Evolutionary conservation across 2,329 filamentous ascomycete species (phyloP).

Genomic region (Elsinoe ampelina): DNA sequence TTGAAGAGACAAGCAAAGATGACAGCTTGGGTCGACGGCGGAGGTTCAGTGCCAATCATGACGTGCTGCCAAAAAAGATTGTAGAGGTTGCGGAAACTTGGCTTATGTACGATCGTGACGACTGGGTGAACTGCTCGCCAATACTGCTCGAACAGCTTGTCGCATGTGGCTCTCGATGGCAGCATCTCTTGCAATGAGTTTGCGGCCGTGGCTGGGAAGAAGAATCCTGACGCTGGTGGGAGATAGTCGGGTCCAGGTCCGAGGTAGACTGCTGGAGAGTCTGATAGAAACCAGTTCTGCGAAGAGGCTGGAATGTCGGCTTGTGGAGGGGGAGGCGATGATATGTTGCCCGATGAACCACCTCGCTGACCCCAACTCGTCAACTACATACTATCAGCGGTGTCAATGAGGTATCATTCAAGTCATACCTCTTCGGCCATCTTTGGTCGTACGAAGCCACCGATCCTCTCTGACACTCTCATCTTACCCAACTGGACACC

Average conservation of each 20-base stretch:
- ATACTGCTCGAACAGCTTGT: constrained; percentile 58
- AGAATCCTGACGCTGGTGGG: constrained; percentile 56
- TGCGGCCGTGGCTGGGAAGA: constrained; percentile 47
- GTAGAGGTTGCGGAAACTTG: constrained; percentile 58
- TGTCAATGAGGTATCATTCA: not conserved
- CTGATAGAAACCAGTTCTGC: constrained; percentile 11
- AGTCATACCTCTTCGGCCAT: constrained; percentile 57
- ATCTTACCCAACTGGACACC: constrained; percentile 63
- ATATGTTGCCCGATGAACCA: not conserved
- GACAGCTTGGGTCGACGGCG: constrained; percentile 56
- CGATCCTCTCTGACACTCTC: constrained; percentile 64
- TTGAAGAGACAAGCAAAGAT: constrained; percentile 63
- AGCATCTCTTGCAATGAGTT: constrained; percentile 51
- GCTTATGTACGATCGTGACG: constrained; percentile 57
- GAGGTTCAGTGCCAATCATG: constrained; percentile 50
- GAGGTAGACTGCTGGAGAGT: constrained; percentile 41
- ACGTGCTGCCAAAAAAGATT: constrained; percentile 56
- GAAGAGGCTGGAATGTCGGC: not conserved
- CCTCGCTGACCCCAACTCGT: constrained; percentile 4
- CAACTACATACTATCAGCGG: not conserved
- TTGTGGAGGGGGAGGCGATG: not conserved
- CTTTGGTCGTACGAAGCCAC: constrained; percentile 61
- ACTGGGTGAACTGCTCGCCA: constrained; percentile 60
- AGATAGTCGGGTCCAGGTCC: constrained; percentile 58
- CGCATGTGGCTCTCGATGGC: constrained; percentile 48